Base-by-base conservation (phyloP, 163 green algal species). In the Prototheca stagnorum region DNA sequence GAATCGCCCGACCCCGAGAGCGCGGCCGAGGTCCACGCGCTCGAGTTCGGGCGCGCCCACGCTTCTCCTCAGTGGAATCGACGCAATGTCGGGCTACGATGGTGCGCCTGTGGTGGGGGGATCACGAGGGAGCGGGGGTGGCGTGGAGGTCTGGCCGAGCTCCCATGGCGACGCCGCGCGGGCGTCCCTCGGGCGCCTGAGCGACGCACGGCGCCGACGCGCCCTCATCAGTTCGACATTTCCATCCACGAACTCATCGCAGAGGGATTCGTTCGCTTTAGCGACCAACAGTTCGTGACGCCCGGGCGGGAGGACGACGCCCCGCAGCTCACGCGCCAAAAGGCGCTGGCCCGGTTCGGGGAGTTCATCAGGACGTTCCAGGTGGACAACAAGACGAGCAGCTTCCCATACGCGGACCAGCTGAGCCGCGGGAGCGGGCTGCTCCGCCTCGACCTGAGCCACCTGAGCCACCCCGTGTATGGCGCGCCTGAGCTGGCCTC, bases 291-390 rank as follows among this genome's bases (percentile, higher is more conserved):
- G 35, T 68, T 65, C 45, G 44, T 62, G 28, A 47, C 42, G 27
- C 42, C 43, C 28, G 37, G 12, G n/a, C 25, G 4, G n/a, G 29
- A 7, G 3, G 51, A 63, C 2, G 57, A 61, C 21, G 29, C 19
- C 9, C 15, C 41, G 33, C 19, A 26, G 24, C 51, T 54, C 4
- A 53, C 27, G 23, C 33, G 35, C 6, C 40, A 39, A 1, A 47
- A 58, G 37, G 64, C 68, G 1, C 49, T 75, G 16, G 27, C 42
- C 29, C 61, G 61, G n/a, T 77, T 77, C 64, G 50, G 48, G 1
- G 60, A 69, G 26, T 77, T 77, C 29, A 62, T 77, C 27, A 28
- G 56, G n/a, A 72, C 44, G 8, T 77, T 70, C 42, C 54, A 74
- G 37, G 35, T 37, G 2, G 59, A 60, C 39, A 48, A 40, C 35